phyloP scores from a whole-genome alignment of 306 rosid genomes.

The Acacia confusa region DNA sequence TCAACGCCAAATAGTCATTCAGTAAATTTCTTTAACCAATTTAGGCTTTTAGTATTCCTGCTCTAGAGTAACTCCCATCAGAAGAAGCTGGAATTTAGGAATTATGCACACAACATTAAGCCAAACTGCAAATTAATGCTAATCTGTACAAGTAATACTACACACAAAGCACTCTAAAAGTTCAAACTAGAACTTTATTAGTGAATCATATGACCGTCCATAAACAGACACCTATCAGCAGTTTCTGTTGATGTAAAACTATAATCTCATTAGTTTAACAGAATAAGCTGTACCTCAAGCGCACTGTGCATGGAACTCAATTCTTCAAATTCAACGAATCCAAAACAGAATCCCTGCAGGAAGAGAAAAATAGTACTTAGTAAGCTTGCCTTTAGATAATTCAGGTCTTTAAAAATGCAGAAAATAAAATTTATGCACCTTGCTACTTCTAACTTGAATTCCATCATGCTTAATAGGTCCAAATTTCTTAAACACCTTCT shows the following conservation, averaged over 20 bases:
- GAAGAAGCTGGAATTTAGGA: background rate
- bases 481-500: constrained; percentile 78
- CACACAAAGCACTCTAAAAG: background rate
- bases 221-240: background rate
- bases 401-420: constrained; percentile 21
- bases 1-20: background rate
- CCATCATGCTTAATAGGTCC: constrained; percentile 92
- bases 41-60: background rate
- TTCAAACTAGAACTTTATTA: background rate
- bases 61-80: background rate
- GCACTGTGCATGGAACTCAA: constrained; percentile 75
- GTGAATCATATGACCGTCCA: background rate
- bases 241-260: background rate
- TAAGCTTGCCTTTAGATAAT: constrained; percentile 36
- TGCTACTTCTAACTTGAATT: constrained; percentile 93
- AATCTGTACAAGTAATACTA: background rate
- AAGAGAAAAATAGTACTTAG: constrained; percentile 30
- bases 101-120: background rate
- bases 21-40: background rate
- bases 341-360: constrained; percentile 96
- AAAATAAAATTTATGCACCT: constrained; percentile 40
- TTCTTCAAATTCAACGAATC: constrained; percentile 89
- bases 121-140: background rate
- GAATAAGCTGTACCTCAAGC: constrained; percentile 58
- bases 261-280: background rate